Conservation (phyloP, 257 asterid species). For the Nicotiana tabacum region DNA sequence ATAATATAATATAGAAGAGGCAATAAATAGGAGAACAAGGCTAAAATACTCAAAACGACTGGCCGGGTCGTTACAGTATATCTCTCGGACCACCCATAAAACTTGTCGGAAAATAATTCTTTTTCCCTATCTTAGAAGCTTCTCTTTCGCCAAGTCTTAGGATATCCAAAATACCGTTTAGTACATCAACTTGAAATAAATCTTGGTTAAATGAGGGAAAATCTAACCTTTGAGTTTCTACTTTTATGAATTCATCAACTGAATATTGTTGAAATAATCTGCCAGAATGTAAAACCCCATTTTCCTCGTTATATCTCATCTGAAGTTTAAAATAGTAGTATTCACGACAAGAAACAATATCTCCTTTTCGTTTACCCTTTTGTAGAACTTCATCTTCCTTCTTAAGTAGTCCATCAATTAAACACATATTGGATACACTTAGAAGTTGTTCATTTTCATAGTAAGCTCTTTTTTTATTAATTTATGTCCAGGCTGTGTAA, state of each 20-base stretch:
- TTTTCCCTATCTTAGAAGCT: not conserved
- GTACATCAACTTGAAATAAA: not conserved
- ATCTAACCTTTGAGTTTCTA: not conserved
- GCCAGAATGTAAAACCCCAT: not conserved
- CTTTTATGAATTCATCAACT: slow-evolving; percentile 10
- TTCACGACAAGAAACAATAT: not conserved
- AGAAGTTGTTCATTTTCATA: not conserved
- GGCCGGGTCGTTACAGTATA: no score
- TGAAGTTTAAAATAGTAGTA: not conserved
- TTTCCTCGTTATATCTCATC: not conserved
- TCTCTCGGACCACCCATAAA: not conserved
- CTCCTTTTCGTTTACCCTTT: not conserved
- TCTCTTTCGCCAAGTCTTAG: not conserved
- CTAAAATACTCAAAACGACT: no score
- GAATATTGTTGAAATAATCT: not conserved
- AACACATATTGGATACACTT: not conserved
- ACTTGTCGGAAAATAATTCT: not conserved
- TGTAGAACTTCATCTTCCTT: not conserved
- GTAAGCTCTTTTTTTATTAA: no score
- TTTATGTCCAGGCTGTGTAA: no score
- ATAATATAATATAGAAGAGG: no score
- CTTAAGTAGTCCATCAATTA: not conserved
- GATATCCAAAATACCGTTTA: not conserved
- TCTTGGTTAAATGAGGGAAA: not conserved
- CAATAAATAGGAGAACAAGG: no score